phyloP scores from a whole-genome alignment of 352 stramenopile genomes.

The Pythium brachiatum region DNA sequence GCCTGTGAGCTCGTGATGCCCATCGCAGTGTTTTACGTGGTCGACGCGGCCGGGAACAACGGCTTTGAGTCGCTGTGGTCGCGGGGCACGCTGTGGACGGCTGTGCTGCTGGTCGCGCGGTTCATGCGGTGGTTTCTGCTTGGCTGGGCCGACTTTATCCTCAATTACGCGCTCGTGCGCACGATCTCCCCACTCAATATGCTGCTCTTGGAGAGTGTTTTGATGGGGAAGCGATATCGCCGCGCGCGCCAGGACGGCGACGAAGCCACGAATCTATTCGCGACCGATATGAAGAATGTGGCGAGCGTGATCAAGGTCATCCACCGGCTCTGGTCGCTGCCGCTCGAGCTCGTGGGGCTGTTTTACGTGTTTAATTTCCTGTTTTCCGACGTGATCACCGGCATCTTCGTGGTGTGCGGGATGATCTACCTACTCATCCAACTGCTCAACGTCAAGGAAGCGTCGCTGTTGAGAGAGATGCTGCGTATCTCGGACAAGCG shows the following conservation, averaged over 20 bases:
- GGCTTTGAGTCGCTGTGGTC: slow-evolving; percentile 26
- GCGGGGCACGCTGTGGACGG: slow-evolving; percentile 31
- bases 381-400: slow-evolving; percentile 25
- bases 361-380: slow-evolving; percentile 30
- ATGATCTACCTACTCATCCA: slow-evolving; percentile 50
- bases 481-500: slow-evolving; percentile 22
- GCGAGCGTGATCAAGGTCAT: slow-evolving; percentile 26
- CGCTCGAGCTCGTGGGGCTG: slow-evolving; percentile 31
- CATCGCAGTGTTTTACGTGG: slow-evolving; percentile 43
- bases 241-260: slow-evolving; percentile 2
- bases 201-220: slow-evolving; percentile 33
- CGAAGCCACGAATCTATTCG: slow-evolving; percentile 32
- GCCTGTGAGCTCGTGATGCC: slow-evolving; percentile 38
- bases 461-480: slow-evolving; percentile 17
- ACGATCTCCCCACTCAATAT: slow-evolving; percentile 26
- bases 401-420: slow-evolving; percentile 36
- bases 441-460: slow-evolving; percentile 36
- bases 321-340: slow-evolving; percentile 34
- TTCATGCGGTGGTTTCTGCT: slow-evolving; percentile 35
- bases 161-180: slow-evolving; percentile 29
- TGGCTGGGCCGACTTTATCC: slow-evolving; percentile 30
- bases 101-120: slow-evolving; percentile 27
- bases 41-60: slow-evolving; percentile 27
- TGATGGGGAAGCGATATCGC: slow-evolving; percentile 13
- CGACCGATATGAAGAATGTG: slow-evolving; percentile 28